A percentile compares a stretch with the other conserved stretches of the same genome.
Evolutionary conservation across 352 stramenopile genomes (phyloP).

Genomic region (Globisporangium alternatum): DNA sequence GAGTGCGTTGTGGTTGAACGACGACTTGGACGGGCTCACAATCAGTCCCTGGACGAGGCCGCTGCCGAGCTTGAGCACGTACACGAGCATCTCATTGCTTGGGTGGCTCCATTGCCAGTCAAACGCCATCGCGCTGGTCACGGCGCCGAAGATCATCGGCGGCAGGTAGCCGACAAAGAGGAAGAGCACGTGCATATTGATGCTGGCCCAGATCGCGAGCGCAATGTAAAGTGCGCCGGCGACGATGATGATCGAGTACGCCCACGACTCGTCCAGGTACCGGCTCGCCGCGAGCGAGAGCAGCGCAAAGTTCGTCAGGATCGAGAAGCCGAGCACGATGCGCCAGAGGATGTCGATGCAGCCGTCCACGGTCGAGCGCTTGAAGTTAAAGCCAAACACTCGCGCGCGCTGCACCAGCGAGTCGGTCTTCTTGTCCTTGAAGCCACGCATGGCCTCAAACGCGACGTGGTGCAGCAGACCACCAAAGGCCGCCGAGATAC

Average conservation of each 20-base stretch:
- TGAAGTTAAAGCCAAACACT: constrained; percentile 74
- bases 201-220: constrained; percentile 72
- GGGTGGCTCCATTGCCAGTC: constrained; percentile 79
- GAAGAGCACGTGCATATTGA: constrained; percentile 84
- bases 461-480: constrained; percentile 80
- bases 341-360: constrained; percentile 79
- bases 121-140: constrained; percentile 73
- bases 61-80: constrained; percentile 72
- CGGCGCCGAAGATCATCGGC: constrained; percentile 75
- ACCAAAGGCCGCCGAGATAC: constrained; percentile 73
- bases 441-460: constrained; percentile 68
- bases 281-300: constrained; percentile 72
- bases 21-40: constrained; percentile 75
- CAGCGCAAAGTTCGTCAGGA: constrained; percentile 84
- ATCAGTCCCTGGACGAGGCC: constrained; percentile 81
- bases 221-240: constrained; percentile 63
- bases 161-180: constrained; percentile 81
- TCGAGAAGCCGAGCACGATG: constrained; percentile 77
- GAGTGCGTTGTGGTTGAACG: constrained; percentile 89
- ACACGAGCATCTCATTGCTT: constrained; percentile 81
- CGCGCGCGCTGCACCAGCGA: constrained; percentile 56
- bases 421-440: constrained; percentile 73
- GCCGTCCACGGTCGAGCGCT: constrained; percentile 64
- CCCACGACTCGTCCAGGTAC: constrained; percentile 72
- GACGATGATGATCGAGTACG: constrained; percentile 68